These are phyloP conservation scores for Beauveria sp. DNA, from an alignment of 2,329 filamentous ascomycete genomes.

Conservation along the genomic window DNA sequence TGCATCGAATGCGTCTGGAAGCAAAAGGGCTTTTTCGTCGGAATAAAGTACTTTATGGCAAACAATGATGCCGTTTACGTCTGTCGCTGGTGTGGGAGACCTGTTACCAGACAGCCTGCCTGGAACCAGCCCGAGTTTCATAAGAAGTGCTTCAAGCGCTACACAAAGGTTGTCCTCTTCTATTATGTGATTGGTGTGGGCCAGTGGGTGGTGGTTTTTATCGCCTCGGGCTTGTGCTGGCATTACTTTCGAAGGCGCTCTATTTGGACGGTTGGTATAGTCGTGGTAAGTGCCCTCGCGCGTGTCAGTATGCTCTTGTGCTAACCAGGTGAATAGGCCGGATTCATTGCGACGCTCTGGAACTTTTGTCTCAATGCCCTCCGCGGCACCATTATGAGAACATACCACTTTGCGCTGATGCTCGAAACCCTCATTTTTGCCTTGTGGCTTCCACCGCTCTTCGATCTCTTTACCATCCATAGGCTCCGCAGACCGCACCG, in stretches of 20 bases:
- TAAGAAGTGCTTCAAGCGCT: constrained; percentile 29
- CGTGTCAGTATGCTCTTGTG: neutral
- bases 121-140: constrained; percentile 34
- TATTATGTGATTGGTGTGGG: constrained; percentile 31
- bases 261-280: constrained; percentile 22
- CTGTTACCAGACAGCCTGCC: constrained; percentile 23
- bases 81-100: constrained; percentile 38
- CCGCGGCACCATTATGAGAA: constrained; percentile 27
- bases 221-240: constrained; percentile 31
- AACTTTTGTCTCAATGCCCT: constrained; percentile 26
- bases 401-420: constrained; percentile 30
- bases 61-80: constrained; percentile 28
- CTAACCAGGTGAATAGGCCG: constrained; percentile 20
- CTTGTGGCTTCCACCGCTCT: constrained; percentile 17
- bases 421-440: constrained; percentile 24
- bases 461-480: neutral
- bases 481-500: neutral
- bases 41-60: constrained; percentile 29
- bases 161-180: constrained; percentile 27
- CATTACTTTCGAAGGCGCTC: constrained; percentile 29
- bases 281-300: neutral
- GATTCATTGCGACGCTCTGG: constrained; percentile 29
- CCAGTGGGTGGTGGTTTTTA: constrained; percentile 29
- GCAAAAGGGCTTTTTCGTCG: constrained; percentile 27
- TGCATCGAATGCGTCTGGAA: constrained; percentile 33